These are phyloP conservation scores for Zygotorulaspora chibaensis DNA, from an alignment of 805 yeast genomes.

Conservation along the genomic window DNA sequence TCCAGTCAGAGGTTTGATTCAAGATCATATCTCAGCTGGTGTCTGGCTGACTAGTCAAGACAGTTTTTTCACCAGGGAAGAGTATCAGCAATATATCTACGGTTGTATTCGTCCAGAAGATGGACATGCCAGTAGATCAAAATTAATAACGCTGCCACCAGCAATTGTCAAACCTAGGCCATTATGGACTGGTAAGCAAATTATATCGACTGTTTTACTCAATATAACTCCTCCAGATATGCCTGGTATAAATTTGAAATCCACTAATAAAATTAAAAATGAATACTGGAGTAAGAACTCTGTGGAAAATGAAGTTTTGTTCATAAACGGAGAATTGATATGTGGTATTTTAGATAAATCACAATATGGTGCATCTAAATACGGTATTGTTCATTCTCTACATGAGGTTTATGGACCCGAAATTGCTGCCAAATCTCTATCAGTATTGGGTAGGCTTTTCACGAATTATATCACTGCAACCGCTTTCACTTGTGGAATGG, in stretches of 20 bases:
- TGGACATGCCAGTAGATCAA: constrained; percentile 78
- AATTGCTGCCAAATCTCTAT: constrained; percentile 81
- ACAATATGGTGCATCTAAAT: constrained; percentile 96
- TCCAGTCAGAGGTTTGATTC: constrained; percentile 97
- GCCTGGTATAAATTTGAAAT: constrained; percentile 84
- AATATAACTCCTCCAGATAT: constrained; percentile 82
- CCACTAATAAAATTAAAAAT: constrained; percentile 85
- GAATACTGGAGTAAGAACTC: constrained; percentile 93
- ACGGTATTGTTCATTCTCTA: constrained; percentile 92
- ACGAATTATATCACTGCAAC: constrained; percentile 89
- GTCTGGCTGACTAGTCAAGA: constrained; percentile 97
- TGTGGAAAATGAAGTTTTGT: constrained; percentile 77
- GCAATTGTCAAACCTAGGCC: constrained; percentile 81
- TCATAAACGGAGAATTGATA: constrained; percentile 80
- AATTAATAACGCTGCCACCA: constrained; percentile 80
- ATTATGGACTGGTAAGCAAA: constrained; percentile 97
- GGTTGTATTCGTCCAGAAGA: constrained; percentile 96
- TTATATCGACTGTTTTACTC: constrained; percentile 83
- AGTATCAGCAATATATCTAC: constrained; percentile 89
- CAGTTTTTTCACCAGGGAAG: constrained; percentile 81
- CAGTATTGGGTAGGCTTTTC: constrained; percentile 91
- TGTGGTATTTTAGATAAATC: constrained; percentile 96
- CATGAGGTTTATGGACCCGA: constrained; percentile 94
- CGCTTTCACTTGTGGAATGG: constrained; percentile 99
- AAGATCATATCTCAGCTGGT: constrained; percentile 98